A percentile compares a stretch with the other conserved stretches of the same genome.
Evolutionary conservation across 768 basidiomycete genomes (phyloP).

Genomic region (Lactarius tabidus): DNA sequence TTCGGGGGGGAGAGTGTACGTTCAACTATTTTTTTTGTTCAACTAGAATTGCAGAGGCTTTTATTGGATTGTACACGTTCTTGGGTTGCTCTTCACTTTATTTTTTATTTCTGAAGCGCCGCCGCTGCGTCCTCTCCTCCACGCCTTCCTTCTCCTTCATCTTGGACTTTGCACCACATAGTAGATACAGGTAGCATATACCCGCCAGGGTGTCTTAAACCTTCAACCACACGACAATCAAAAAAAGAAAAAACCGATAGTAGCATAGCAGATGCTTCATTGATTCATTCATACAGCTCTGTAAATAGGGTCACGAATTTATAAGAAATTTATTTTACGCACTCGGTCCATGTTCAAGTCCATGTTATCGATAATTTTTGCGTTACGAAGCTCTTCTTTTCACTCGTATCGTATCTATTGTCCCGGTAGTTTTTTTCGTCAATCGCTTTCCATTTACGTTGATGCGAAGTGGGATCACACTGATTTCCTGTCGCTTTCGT

Average conservation of each 20-base stretch:
- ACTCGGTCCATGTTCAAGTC: not conserved
- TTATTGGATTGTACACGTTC: not conserved
- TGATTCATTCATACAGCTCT: not conserved
- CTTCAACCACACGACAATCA: no score
- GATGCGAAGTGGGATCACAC: not conserved
- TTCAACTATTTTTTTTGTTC: not conserved
- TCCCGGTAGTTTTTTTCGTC: not conserved
- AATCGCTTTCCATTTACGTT: not conserved
- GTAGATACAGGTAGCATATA: conserved; percentile 6
- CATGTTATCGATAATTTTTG: not conserved
- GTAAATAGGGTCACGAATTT: not conserved
- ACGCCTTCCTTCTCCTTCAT: not conserved
- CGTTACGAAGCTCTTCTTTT: not conserved
- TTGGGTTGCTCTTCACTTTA: not conserved
- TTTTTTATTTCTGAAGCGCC: not conserved
- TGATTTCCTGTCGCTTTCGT: not conserved
- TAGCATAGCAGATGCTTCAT: not conserved
- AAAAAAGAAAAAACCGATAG: not conserved
- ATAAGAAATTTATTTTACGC: not conserved
- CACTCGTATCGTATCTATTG: not conserved
- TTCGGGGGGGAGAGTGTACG: not conserved
- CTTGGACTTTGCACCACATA: conserved; percentile 3
- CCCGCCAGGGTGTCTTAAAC: not conserved
- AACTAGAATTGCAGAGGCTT: not conserved
- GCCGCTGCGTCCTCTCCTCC: not conserved